Conservation (phyloP, 148 eudicot genomes). For the Rhododendron ovatum region DNA sequence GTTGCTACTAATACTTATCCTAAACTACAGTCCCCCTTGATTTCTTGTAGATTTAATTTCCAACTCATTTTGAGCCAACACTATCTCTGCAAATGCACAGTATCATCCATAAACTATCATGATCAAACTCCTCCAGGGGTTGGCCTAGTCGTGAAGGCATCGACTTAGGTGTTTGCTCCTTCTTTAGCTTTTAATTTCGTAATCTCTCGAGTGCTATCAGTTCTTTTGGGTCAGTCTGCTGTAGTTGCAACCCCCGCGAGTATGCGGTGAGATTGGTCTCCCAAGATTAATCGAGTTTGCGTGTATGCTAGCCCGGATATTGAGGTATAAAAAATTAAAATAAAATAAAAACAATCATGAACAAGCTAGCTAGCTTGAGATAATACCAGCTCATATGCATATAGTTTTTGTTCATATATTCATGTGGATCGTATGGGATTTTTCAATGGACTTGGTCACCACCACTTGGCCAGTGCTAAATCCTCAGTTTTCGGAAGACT, state of each 20-base stretch:
- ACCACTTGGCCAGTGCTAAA: background rate
- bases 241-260: fast-evolving
- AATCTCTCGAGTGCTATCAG: no score
- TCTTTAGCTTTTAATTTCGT: no score
- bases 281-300: background rate
- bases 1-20: background rate
- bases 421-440: background rate
- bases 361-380: background rate
- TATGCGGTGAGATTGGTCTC: background rate
- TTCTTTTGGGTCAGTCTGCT: no score
- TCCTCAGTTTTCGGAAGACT: constrained; percentile 1
- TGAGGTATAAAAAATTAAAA: no score
- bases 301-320: background rate
- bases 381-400: background rate
- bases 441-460: background rate
- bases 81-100: background rate
- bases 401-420: background rate
- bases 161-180: background rate
- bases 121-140: background rate
- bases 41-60: background rate
- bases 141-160: no score
- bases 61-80: constrained; percentile 10
- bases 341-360: no score
- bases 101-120: background rate
- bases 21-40: background rate